phyloP scores from a whole-genome alignment of 345 rosid genomes.

The Brassica juncea region DNA sequence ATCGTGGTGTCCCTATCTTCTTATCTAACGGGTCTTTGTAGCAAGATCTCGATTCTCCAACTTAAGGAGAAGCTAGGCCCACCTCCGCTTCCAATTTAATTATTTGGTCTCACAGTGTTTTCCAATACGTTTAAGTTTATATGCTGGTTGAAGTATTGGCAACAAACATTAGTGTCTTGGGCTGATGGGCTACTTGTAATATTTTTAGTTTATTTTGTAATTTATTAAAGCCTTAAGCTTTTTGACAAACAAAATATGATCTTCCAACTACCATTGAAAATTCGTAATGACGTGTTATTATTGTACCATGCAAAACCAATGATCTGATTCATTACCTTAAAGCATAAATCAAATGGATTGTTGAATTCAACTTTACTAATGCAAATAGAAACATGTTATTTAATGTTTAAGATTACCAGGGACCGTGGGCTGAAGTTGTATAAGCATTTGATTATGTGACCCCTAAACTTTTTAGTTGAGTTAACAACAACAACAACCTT shows the following conservation, averaged over 20 bases:
- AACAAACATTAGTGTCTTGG: neutral
- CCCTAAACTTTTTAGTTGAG: too few species aligned
- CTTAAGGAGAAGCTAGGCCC: neutral
- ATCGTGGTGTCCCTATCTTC: slow-evolving; percentile 3
- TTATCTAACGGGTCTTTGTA: slow-evolving; percentile 1
- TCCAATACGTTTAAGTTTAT: neutral
- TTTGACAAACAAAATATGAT: neutral
- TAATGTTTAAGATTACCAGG: too few species aligned
- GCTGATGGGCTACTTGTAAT: neutral
- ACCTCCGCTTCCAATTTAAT: neutral
- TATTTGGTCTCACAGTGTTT: neutral
- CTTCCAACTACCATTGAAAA: neutral
- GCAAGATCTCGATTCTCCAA: neutral
- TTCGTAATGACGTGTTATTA: neutral
- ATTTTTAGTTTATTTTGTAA: neutral
- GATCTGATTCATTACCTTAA: neutral
- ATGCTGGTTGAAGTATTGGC: neutral
- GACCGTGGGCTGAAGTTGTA: too few species aligned
- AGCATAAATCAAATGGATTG: neutral
- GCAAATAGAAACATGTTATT: too few species aligned
- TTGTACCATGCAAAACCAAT: neutral
- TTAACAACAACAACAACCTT: too few species aligned
- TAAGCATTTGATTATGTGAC: too few species aligned
- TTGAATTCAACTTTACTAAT: neutral
- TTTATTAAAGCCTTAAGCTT: neutral